Base-by-base conservation (phyloP, 2,329 filamentous ascomycete species). In the Pezicula rhizophila region DNA sequence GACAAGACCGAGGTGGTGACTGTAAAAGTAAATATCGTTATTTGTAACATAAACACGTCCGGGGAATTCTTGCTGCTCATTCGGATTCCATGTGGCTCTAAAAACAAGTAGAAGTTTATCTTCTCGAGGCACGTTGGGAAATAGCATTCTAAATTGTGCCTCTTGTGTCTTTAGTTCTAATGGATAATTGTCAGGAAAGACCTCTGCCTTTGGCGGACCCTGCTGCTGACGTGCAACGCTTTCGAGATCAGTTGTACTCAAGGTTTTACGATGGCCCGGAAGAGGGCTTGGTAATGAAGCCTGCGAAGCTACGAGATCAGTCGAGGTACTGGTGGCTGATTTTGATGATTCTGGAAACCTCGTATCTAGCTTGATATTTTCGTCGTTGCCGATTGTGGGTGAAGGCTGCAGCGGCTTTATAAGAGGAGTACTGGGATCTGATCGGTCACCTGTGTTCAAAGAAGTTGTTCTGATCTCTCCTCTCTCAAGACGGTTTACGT, bases 1-100 rank as follows among this genome's bases (percentile, higher is more conserved):
- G 1, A 97, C 86, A 5, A 99, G 77, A 5, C 93, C 93, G 65
- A 96, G 83, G 63, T 96, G 88, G 62, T 97, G 87, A 59, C 91
- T 95, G 68, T 96, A 99, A 64, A 99, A 97, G 67, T 95, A 97
- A 65, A 99, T 83, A 55, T 91, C 87, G 53, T 85, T 83, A 0
- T 85, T 77, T 1, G 92, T 97, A 51, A 96, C 84, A 65, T 95
- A 99, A 20, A 95, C 83, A 46, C 93, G 82, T 1, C 93, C 85
- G 8, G 85, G 84, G 51, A 97, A 89, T 52, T 87, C 84, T 66
- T 87, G 84, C 57, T 83, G 78, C 47, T 87, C 83, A 56, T 83
- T 85, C 1, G 83, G 81, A 59, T 82, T 85, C 64, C 93, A 99
- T 0, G 89, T 89, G 14, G 91, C 92, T 41, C 91, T 82, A 70